A percentile compares a stretch with the other conserved stretches of the same genome.
phyloP scores from a whole-genome alignment of 441 rosid genomes.

The Iberis amara region DNA sequence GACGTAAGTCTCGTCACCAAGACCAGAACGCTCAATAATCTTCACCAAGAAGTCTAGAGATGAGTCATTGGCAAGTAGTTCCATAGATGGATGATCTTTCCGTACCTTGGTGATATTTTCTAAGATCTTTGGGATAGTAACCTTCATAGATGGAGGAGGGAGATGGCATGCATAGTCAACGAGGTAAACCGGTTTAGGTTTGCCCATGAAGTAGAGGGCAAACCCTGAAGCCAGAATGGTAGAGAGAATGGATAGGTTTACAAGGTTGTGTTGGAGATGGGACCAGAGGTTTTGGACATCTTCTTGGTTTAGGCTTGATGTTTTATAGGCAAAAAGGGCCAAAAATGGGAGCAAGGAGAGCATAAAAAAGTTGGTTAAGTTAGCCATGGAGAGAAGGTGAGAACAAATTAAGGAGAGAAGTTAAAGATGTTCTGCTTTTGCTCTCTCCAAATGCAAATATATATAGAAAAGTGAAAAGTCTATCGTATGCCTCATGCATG shows the following conservation, averaged over 20 bases:
- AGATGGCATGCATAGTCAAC: conserved; percentile 19
- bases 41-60: background rate
- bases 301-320: conserved; percentile 7
- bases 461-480: background rate
- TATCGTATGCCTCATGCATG: background rate
- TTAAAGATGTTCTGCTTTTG: background rate
- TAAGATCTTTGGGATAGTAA: background rate
- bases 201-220: background rate
- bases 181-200: background rate
- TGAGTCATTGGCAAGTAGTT: background rate
- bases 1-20: background rate
- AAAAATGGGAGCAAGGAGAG: background rate
- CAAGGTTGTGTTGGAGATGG: conserved; percentile 5
- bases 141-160: conserved; percentile 4
- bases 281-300: background rate
- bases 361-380: conserved; percentile 5
- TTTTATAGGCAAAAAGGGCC: background rate
- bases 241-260: background rate
- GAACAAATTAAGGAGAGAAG: background rate
- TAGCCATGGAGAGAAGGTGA: conserved; percentile 6
- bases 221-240: background rate
- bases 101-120: background rate
- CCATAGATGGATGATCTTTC: background rate
- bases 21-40: background rate
- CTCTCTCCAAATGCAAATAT: conserved; percentile 1